A percentile compares a stretch with the other conserved stretches of the same genome.
Evolutionary conservation across 2,329 filamentous ascomycete species (phyloP).

Genomic region (Trichophyton mentagrophytes): DNA sequence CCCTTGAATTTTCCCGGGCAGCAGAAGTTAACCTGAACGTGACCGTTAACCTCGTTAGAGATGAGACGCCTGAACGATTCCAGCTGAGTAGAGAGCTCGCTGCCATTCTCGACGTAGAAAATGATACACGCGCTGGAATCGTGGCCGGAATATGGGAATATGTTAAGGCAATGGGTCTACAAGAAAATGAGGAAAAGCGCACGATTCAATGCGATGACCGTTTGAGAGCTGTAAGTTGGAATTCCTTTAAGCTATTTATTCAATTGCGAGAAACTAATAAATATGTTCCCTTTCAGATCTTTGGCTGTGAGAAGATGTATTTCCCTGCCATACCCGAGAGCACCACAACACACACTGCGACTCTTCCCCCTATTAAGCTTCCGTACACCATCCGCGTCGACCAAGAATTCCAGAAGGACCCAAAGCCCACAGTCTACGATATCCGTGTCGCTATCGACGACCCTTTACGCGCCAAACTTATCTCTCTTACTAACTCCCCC

Average conservation of each 20-base stretch:
- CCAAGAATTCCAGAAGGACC: slow-evolving; percentile 61
- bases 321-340: slow-evolving; percentile 78
- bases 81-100: slow-evolving; percentile 65
- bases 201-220: slow-evolving; percentile 81
- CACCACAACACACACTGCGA: slow-evolving; percentile 62
- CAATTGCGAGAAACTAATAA: not conserved
- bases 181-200: slow-evolving; percentile 90
- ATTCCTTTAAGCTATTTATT: not conserved
- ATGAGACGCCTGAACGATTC: slow-evolving; percentile 78
- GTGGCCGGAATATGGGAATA: slow-evolving; percentile 95
- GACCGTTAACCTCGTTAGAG: slow-evolving; percentile 70
- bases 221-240: slow-evolving; percentile 53
- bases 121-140: slow-evolving; percentile 76
- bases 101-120: slow-evolving; percentile 71
- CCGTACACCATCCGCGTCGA: slow-evolving; percentile 92
- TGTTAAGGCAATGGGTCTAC: slow-evolving; percentile 68
- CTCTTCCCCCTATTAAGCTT: slow-evolving; percentile 69
- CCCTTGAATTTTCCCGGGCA: slow-evolving; percentile 78
- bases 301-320: slow-evolving; percentile 61
- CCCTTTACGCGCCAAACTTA: slow-evolving; percentile 56
- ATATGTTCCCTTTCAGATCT: slow-evolving; percentile 41
- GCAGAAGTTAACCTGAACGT: slow-evolving; percentile 89
- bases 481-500: slow-evolving; percentile 54
- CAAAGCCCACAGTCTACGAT: slow-evolving; percentile 77
- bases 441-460: slow-evolving; percentile 75